Conservation (phyloP, 2,329 filamentous ascomycete species). For the Verticillium tricorpus region DNA sequence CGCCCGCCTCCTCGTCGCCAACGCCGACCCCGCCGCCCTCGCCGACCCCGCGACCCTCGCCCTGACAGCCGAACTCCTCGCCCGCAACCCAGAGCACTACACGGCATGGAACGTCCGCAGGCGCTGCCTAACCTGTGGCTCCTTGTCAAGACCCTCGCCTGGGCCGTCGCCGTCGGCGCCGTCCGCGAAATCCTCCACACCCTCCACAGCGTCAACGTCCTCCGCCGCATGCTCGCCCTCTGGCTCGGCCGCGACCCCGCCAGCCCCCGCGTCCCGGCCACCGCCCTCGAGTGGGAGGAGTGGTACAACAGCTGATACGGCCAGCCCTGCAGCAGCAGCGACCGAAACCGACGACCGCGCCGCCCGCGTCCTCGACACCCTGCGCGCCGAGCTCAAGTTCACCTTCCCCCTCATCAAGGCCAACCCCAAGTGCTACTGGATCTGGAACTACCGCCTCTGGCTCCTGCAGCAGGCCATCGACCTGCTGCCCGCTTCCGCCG, state of each 20-base stretch:
- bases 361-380: constrained; percentile 44
- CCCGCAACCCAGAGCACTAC: constrained; percentile 82
- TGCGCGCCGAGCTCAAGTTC: constrained; percentile 67
- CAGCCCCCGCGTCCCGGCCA: constrained; percentile 39
- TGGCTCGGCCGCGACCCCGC: constrained; percentile 48
- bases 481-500: constrained; percentile 50
- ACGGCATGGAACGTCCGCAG: constrained; percentile 89
- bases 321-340: constrained; percentile 9
- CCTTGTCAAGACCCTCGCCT: constrained; percentile 49
- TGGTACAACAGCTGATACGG: constrained; percentile 48
- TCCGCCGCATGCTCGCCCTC: constrained; percentile 54
- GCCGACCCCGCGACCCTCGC: constrained; percentile 52
- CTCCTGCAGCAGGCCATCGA: constrained; percentile 67
- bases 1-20: constrained; percentile 14
- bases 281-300: constrained; percentile 36
- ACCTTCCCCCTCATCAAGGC: constrained; percentile 78
- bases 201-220: constrained; percentile 56
- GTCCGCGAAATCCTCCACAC: constrained; percentile 50
- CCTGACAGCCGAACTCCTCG: constrained; percentile 68
- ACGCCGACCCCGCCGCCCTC: constrained; percentile 12
- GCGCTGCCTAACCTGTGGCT: constrained; percentile 57
- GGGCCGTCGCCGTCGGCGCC: constrained; percentile 49
- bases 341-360: constrained; percentile 1
- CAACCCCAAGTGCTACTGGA: constrained; percentile 98
- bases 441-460: constrained; percentile 96